phyloP scores from a whole-genome alignment of 176 grass and related monocot genomes.

The Bothriochloa decipiens region DNA sequence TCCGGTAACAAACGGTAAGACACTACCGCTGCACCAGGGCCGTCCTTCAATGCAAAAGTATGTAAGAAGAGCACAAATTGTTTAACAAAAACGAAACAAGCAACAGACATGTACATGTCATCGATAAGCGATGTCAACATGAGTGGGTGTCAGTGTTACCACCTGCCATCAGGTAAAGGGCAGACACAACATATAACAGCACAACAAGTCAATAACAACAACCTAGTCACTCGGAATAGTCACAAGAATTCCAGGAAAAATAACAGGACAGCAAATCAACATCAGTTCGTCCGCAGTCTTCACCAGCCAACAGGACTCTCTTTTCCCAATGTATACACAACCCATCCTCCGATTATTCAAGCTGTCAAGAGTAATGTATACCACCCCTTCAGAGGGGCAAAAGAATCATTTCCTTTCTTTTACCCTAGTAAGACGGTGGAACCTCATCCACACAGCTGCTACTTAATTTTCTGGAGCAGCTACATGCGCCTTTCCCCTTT shows the following conservation, averaged over 20 bases:
- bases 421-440: slow-evolving; percentile 1
- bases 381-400: slow-evolving; percentile 35
- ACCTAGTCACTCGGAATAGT: not conserved
- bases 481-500: not conserved
- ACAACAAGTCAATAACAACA: not conserved
- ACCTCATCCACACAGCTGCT: slow-evolving; percentile 7
- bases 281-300: slow-evolving; percentile 34
- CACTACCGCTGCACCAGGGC: too few species aligned
- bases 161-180: not conserved
- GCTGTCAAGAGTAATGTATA: slow-evolving; percentile 37
- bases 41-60: not conserved
- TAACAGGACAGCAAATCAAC: slow-evolving; percentile 17
- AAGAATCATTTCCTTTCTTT: slow-evolving; percentile 30
- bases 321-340: slow-evolving; percentile 35
- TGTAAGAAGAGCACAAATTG: not conserved
- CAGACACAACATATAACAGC: slow-evolving; percentile 8
- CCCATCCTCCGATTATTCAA: slow-evolving; percentile 32
- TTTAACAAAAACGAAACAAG: not conserved
- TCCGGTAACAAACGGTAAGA: too few species aligned
- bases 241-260: slow-evolving; percentile 1
- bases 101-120: not conserved
- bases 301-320: slow-evolving; percentile 36
- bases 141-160: not conserved
- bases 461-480: slow-evolving; percentile 3
- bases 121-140: slow-evolving; percentile 7